Percentiles rank a stretch among this genome's conserved stretches.
phyloP scores from a whole-genome alignment of 1,284 basidiomycete species.

The Ceratobasidium sp. region DNA sequence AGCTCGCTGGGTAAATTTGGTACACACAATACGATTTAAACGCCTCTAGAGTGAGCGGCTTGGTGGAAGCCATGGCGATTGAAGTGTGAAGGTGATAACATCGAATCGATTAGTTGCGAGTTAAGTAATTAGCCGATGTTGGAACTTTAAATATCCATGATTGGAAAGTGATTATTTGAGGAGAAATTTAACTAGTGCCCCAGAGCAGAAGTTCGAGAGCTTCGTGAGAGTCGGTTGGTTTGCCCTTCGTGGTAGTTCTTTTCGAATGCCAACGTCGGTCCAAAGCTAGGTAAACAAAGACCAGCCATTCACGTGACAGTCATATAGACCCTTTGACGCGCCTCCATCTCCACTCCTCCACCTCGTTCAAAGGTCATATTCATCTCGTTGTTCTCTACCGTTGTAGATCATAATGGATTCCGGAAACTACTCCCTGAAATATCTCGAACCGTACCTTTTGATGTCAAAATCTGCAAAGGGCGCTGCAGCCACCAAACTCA shows the following conservation, averaged over 20 bases:
- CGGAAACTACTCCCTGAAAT: conserved; percentile 24
- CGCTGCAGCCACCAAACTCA: conserved; percentile 89
- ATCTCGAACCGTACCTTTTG: conserved; percentile 86
- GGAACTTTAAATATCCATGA: too few relatives aligned
- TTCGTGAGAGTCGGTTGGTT: too few relatives aligned
- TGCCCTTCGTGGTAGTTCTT: too few relatives aligned
- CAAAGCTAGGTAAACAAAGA: too few relatives aligned
- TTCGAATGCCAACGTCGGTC: too few relatives aligned
- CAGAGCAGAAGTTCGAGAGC: too few relatives aligned
- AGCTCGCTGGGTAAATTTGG: conserved; percentile 83
- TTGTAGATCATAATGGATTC: conserved; percentile 39
- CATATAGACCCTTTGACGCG: conserved; percentile 57
- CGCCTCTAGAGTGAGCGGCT: conserved; percentile 19
- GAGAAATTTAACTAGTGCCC: too few relatives aligned
- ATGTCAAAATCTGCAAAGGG: conserved; percentile 92
- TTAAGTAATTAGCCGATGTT: too few relatives aligned
- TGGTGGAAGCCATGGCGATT: neutral
- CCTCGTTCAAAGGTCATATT: conserved; percentile 35
- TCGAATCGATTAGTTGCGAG: too few relatives aligned
- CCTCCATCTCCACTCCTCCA: conserved; percentile 56
- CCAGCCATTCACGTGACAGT: conserved; percentile 48
- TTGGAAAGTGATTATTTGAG: too few relatives aligned
- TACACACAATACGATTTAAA: conserved; percentile 61
- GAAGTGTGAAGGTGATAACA: neutral
- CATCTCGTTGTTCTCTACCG: neutral